These are phyloP conservation scores for Pseudogymnoascus sp. DNA, from an alignment of 2,329 filamentous ascomycete genomes.

Conservation along the genomic window DNA sequence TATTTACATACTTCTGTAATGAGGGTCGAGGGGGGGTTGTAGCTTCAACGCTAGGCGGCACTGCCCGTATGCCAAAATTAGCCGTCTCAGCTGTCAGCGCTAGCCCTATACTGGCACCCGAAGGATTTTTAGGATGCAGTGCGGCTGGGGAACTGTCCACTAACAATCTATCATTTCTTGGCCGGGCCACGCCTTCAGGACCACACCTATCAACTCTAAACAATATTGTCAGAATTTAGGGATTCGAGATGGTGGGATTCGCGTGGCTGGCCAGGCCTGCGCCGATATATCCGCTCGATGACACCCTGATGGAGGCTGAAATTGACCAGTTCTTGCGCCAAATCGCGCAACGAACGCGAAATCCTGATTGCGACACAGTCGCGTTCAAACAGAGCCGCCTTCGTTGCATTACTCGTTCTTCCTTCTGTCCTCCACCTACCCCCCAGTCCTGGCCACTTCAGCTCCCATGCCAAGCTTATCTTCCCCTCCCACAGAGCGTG, in stretches of 20 bases:
- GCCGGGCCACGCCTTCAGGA: background rate
- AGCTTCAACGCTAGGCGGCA: background rate
- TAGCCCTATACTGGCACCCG: background rate
- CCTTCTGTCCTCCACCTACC: background rate
- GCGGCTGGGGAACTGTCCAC: background rate
- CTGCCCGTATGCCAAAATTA: slow-evolving; percentile 9
- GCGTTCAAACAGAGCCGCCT: background rate
- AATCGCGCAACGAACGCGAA: background rate
- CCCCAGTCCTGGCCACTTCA: background rate
- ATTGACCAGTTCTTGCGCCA: background rate
- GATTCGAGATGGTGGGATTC: background rate
- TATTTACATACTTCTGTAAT: background rate
- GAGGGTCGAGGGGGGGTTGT: background rate
- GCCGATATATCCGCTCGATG: background rate
- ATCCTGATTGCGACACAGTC: background rate
- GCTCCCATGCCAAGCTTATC: background rate
- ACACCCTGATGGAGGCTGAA: background rate
- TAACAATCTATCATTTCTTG: background rate
- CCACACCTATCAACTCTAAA: background rate
- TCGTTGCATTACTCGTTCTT: background rate
- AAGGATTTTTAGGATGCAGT: background rate
- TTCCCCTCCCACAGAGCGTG: background rate
- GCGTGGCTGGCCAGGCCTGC: background rate
- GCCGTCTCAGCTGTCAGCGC: background rate
- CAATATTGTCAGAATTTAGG: background rate